These are phyloP conservation scores for Paxillus rubicundulus DNA, from an alignment of 768 basidiomycete genomes.

Conservation along the genomic window DNA sequence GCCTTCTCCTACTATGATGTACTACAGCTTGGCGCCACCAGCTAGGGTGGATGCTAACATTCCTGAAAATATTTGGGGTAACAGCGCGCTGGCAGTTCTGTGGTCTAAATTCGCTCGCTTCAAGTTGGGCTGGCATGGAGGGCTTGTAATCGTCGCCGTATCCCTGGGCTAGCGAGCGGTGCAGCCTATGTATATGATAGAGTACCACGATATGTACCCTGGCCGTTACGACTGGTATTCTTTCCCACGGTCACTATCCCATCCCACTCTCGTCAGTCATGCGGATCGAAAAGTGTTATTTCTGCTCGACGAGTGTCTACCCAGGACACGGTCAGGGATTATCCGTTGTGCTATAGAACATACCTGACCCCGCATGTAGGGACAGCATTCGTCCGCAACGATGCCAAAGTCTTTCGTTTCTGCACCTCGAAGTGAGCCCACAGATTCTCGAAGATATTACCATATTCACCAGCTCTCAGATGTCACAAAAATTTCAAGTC, in stretches of 20 bases:
- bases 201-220: too few species aligned
- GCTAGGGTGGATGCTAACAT: too few species aligned
- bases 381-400: slow-evolving; percentile 95
- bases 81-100: too few species aligned
- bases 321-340: slow-evolving; percentile 80
- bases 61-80: too few species aligned
- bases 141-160: too few species aligned
- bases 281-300: slow-evolving; percentile 98
- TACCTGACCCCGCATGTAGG: slow-evolving; percentile 41
- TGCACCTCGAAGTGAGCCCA: slow-evolving; percentile 88
- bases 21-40: too few species aligned
- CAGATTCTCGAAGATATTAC: neutral
- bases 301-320: slow-evolving; percentile 95
- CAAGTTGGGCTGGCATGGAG: too few species aligned
- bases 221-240: too few species aligned
- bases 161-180: too few species aligned
- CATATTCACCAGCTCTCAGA: slow-evolving; percentile 40
- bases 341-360: neutral
- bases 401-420: slow-evolving; percentile 96
- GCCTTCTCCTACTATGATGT: too few species aligned
- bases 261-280: slow-evolving; percentile 39
- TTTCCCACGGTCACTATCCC: slow-evolving; percentile 25
- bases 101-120: too few species aligned
- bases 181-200: too few species aligned
- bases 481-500: slow-evolving; percentile 99